Conservation (phyloP, 148 eudicot genomes). For the Selenicereus undatus region DNA sequence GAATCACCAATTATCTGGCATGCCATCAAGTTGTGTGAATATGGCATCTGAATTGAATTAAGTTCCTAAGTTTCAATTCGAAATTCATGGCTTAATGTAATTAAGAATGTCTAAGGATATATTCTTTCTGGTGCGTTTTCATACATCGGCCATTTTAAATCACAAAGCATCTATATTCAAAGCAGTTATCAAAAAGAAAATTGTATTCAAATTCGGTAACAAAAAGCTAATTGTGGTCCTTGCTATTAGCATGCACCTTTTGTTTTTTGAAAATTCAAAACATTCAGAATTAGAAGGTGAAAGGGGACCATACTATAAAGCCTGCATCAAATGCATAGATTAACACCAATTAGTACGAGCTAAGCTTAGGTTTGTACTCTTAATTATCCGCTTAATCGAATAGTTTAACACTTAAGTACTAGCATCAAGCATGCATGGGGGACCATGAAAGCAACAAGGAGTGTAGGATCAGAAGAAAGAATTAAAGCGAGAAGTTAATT, state of each 20-base stretch:
- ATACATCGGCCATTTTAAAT: background rate
- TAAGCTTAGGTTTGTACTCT: background rate
- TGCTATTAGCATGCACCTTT: background rate
- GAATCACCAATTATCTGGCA: too few relatives aligned
- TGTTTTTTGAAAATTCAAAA: background rate
- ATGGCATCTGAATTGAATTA: too few relatives aligned
- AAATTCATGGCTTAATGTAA: too few relatives aligned
- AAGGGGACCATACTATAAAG: slow-evolving; percentile 30
- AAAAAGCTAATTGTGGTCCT: slow-evolving; percentile 5
- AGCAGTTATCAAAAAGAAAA: background rate
- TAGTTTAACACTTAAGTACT: background rate
- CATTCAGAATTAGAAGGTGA: slow-evolving; percentile 9
- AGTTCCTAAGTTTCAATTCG: too few relatives aligned
- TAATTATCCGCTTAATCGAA: background rate
- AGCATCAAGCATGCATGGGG: slow-evolving; percentile 19
- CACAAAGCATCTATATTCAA: slow-evolving; percentile 10
- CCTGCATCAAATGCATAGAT: slow-evolving; percentile 21
- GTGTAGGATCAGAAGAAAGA: background rate
- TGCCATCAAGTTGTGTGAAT: too few relatives aligned
- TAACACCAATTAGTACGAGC: slow-evolving; percentile 7
- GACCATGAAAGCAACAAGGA: slow-evolving; percentile 22
- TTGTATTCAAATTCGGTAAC: slow-evolving; percentile 11
- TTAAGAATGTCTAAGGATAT: too few relatives aligned
- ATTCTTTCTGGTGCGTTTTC: background rate
- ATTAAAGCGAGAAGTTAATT: background rate